Evolutionary conservation across 163 green algal genomes (phyloP).

Genomic region (Chloroidium sp.): DNA sequence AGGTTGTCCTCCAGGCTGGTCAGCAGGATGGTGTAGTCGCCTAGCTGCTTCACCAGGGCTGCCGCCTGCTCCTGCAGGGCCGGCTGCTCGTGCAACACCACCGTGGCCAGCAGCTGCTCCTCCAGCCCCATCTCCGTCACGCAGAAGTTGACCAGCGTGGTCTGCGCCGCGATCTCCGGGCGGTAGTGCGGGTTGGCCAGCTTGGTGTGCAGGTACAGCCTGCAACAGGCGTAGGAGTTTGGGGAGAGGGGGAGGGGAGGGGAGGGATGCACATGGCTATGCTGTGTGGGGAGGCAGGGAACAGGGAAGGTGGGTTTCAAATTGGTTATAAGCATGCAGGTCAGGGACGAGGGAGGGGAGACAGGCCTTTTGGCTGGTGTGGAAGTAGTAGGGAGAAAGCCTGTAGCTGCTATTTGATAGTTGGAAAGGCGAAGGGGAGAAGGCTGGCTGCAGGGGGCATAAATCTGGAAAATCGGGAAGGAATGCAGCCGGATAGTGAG

Average conservation of each 20-base stretch:
- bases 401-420: no score
- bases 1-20: constrained; percentile 85
- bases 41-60: constrained; percentile 66
- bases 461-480: no score
- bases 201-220: constrained; percentile 89
- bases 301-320: neutral
- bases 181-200: constrained; percentile 88
- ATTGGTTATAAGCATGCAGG: no score
- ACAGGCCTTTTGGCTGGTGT: no score
- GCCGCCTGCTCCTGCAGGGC: constrained; percentile 74
- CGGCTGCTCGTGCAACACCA: constrained; percentile 82
- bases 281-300: neutral
- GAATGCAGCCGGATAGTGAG: no score
- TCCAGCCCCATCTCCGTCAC: constrained; percentile 80
- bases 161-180: constrained; percentile 78
- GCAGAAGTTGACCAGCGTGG: constrained; percentile 88
- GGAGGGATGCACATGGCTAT: neutral
- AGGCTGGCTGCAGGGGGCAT: no score
- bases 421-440: no score
- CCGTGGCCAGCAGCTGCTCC: constrained; percentile 71
- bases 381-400: no score
- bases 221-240: constrained; percentile 21
- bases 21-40: constrained; percentile 80
- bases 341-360: no score
- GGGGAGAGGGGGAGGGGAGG: no score